phyloP scores from a whole-genome alignment of 2,329 filamentous ascomycete species.

The Orbilia oligospora region DNA sequence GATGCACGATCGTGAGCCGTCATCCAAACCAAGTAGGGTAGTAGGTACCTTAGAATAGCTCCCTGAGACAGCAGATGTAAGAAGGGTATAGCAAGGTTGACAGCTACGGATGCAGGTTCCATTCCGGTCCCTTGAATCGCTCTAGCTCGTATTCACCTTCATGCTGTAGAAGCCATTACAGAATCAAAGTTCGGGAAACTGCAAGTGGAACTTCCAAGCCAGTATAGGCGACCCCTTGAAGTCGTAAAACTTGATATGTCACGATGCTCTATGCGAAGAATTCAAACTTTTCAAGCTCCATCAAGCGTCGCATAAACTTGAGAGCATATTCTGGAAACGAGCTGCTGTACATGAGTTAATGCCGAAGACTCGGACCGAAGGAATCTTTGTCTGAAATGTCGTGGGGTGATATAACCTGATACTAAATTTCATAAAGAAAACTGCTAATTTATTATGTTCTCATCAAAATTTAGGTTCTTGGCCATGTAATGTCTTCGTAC shows the following conservation, averaged over 20 bases:
- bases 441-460: not conserved
- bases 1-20: not conserved
- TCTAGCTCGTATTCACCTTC: not conserved
- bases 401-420: not conserved
- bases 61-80: constrained; percentile 12
- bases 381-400: constrained; percentile 1
- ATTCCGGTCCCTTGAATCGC: not conserved
- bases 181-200: not conserved
- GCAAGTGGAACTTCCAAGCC: not conserved
- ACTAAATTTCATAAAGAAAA: constrained; percentile 1
- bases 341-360: not conserved
- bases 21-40: not conserved
- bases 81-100: constrained; percentile 3
- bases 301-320: constrained; percentile 4
- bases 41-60: constrained; percentile 12
- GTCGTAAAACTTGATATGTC: not conserved
- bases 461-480: not conserved
- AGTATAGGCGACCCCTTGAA: not conserved
- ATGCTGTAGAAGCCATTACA: not conserved
- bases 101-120: constrained; percentile 3
- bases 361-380: not conserved
- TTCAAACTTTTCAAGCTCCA: not conserved
- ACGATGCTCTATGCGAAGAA: not conserved
- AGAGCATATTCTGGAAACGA: constrained; percentile 18
- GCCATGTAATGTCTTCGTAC: constrained; percentile 23